These are phyloP conservation scores for Elsinoe perseae DNA, from an alignment of 2,329 filamentous ascomycete species.

Conservation along the genomic window DNA sequence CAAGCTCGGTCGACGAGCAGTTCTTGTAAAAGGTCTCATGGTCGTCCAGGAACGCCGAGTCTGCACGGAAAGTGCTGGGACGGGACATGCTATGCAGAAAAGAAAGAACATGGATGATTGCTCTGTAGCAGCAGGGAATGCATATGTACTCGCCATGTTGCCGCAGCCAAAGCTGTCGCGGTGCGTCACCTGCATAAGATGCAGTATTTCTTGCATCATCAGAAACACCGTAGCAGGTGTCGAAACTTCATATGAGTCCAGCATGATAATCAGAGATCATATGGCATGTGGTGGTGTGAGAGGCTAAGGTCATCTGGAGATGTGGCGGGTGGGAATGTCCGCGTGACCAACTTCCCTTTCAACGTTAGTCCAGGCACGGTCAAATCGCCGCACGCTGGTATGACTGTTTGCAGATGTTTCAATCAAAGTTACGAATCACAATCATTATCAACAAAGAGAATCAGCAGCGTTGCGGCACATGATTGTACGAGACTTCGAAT, in stretches of 20 bases:
- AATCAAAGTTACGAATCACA: background rate
- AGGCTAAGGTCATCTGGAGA: background rate
- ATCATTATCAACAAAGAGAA: too few relatives aligned
- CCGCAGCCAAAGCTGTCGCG: background rate
- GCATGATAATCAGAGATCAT: conserved; percentile 9
- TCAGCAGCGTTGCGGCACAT: too few relatives aligned
- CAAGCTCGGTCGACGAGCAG: conserved; percentile 18
- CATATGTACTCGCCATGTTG: background rate
- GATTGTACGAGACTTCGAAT: too few relatives aligned
- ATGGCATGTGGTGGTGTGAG: background rate
- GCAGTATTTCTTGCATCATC: conserved; percentile 4
- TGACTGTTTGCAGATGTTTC: background rate
- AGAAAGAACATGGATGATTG: background rate
- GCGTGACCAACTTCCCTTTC: background rate
- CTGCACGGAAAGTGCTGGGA: background rate
- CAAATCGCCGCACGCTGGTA: background rate
- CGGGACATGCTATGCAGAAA: conserved; percentile 14
- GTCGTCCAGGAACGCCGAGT: background rate
- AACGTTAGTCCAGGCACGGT: background rate
- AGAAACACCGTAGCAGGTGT: background rate
- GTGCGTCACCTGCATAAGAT: background rate
- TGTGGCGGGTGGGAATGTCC: background rate
- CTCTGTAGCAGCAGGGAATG: background rate
- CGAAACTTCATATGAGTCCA: conserved; percentile 5
- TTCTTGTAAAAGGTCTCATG: background rate